These are phyloP conservation scores for Globisporangium orthogonon DNA, from an alignment of 352 stramenopile genomes.

Conservation along the genomic window DNA sequence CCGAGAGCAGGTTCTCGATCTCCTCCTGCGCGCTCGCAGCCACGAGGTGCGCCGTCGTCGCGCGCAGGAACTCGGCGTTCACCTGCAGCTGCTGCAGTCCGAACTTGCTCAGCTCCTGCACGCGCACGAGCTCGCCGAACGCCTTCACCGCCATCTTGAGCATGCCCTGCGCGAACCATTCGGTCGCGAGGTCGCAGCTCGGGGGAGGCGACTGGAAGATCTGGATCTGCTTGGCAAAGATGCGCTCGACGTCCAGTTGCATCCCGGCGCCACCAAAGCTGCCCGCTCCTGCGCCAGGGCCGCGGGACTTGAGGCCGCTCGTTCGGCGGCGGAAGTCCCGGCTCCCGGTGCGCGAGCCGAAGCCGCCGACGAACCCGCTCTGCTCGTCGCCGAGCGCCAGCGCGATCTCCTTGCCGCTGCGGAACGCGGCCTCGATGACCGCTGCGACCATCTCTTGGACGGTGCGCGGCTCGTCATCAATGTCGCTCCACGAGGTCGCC, in stretches of 20 bases:
- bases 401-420: constrained; percentile 54
- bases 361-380: constrained; percentile 35
- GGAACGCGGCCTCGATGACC: constrained; percentile 51
- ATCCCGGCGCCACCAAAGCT: constrained; percentile 32
- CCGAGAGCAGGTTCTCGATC: constrained; percentile 67
- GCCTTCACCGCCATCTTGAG: constrained; percentile 79
- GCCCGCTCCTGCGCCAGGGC: constrained; percentile 5
- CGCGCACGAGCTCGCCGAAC: constrained; percentile 58
- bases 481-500: constrained; percentile 42
- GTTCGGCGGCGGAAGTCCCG: constrained; percentile 61
- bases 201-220: constrained; percentile 44
- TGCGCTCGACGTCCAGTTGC: constrained; percentile 74
- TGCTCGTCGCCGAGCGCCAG: constrained; percentile 56
- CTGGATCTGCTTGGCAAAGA: constrained; percentile 74
- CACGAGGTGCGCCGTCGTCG: constrained; percentile 49
- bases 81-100: constrained; percentile 77
- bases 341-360: constrained; percentile 34
- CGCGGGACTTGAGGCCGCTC: constrained; percentile 48
- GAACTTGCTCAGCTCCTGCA: constrained; percentile 56
- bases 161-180: constrained; percentile 63
- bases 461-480: constrained; percentile 57
- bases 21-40: constrained; percentile 34
- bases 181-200: constrained; percentile 37
- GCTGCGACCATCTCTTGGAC: constrained; percentile 62
- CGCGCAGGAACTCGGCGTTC: constrained; percentile 67